These are phyloP conservation scores for Phytopythium montanum DNA, from an alignment of 352 stramenopile species.

Conservation along the genomic window DNA sequence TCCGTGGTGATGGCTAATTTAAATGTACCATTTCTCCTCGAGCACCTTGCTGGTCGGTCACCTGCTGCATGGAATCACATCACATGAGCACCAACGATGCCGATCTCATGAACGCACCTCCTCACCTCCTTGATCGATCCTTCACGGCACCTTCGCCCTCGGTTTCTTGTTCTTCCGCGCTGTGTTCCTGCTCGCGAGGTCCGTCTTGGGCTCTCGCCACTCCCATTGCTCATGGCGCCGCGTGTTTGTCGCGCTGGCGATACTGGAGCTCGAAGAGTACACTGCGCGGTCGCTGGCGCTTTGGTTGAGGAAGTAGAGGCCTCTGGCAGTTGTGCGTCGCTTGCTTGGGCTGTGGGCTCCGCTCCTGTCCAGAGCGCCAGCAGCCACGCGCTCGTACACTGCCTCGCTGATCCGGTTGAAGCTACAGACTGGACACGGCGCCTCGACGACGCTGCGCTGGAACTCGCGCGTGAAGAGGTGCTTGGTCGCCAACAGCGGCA, in stretches of 20 bases:
- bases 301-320: constrained; percentile 62
- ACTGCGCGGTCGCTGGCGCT: constrained; percentile 24
- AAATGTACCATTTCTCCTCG: constrained; percentile 1
- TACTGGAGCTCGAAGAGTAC: constrained; percentile 12
- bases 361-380: not conserved
- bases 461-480: constrained; percentile 68
- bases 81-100: not conserved
- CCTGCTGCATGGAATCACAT: not conserved
- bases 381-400: constrained; percentile 32
- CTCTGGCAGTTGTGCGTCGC: constrained; percentile 8
- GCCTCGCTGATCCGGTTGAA: constrained; percentile 77
- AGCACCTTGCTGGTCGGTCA: not conserved
- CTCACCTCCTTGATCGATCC: not conserved
- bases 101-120: not conserved
- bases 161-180: not conserved
- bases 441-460: constrained; percentile 49
- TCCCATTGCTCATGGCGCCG: constrained; percentile 45
- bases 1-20: not conserved
- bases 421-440: constrained; percentile 74
- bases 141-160: not conserved
- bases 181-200: not conserved
- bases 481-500: constrained; percentile 60
- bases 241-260: constrained; percentile 3
- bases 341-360: constrained; percentile 1
- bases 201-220: constrained; percentile 22